phyloP scores from a whole-genome alignment of 164 flowering plant genomes.

The Umbellularia californica region DNA sequence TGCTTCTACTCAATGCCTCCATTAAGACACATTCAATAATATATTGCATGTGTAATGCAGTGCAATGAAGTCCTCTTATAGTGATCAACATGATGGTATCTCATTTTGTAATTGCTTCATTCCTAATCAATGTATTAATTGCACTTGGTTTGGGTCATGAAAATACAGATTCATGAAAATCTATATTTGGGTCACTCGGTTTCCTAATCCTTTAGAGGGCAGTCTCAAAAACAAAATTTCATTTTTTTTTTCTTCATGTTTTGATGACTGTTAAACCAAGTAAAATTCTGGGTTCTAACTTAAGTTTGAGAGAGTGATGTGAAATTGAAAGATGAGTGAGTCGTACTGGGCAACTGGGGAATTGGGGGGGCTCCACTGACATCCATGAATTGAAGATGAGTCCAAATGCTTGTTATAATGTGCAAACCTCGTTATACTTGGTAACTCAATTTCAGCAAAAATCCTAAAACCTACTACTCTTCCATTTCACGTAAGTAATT shows the following conservation, averaged over 20 bases:
- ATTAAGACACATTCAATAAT: not conserved
- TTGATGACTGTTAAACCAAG: not conserved
- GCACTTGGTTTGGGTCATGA: no score
- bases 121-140: not conserved
- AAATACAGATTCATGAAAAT: not conserved
- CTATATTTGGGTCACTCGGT: not conserved
- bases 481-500: no score
- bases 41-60: not conserved
- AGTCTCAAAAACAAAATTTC: not conserved
- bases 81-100: slow-evolving; percentile 3
- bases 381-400: not conserved
- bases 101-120: not conserved
- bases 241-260: not conserved
- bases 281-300: no score
- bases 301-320: no score
- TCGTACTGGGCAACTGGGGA: no score
- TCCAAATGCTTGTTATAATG: not conserved
- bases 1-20: slow-evolving; percentile 8
- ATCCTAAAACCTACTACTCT: no score
- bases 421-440: no score
- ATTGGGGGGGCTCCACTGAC: no score
- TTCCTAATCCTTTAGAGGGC: not conserved
- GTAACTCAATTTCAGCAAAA: no score
- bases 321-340: not conserved
- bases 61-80: not conserved